Conservation (phyloP, 768 basidiomycete genomes). For the Xerocomus brunneocitrinus region DNA sequence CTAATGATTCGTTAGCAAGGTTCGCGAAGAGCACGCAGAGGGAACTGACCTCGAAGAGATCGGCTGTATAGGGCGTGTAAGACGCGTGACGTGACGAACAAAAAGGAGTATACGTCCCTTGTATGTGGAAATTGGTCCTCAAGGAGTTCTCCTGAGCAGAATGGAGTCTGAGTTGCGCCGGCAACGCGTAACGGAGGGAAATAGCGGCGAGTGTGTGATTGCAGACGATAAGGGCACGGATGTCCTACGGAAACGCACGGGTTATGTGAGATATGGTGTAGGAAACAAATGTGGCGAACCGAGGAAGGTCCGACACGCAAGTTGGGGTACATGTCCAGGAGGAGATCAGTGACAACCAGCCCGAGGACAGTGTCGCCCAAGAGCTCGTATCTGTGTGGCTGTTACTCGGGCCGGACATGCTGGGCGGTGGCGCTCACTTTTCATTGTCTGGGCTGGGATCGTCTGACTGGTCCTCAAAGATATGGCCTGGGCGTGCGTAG, state of each 20-base stretch:
- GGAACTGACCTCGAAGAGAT: conserved; percentile 67
- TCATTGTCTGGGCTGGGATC: conserved; percentile 83
- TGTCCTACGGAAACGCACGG: conserved; percentile 50
- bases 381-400: conserved; percentile 56
- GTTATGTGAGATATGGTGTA: too few relatives aligned
- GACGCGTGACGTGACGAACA: not conserved
- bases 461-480: conserved; percentile 69
- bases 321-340: conserved; percentile 61
- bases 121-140: conserved; percentile 66
- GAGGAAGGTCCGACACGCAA: conserved; percentile 76
- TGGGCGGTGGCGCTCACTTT: conserved; percentile 43
- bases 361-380: conserved; percentile 72
- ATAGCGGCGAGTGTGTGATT: conserved; percentile 71
- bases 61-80: conserved; percentile 42
- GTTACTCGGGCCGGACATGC: not conserved
- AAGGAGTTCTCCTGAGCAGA: conserved; percentile 69
- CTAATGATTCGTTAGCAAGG: conserved; percentile 33
- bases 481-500: conserved; percentile 62
- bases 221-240: conserved; percentile 68
- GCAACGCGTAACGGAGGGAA: conserved; percentile 61
- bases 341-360: conserved; percentile 58
- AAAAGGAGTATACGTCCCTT: conserved; percentile 44
- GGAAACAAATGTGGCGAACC: conserved; percentile 19
- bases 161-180: conserved; percentile 58
- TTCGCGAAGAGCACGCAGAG: not conserved